These are phyloP conservation scores for Epipyxis sp. DNA, from an alignment of 108 stramenopile species.

Conservation along the genomic window DNA sequence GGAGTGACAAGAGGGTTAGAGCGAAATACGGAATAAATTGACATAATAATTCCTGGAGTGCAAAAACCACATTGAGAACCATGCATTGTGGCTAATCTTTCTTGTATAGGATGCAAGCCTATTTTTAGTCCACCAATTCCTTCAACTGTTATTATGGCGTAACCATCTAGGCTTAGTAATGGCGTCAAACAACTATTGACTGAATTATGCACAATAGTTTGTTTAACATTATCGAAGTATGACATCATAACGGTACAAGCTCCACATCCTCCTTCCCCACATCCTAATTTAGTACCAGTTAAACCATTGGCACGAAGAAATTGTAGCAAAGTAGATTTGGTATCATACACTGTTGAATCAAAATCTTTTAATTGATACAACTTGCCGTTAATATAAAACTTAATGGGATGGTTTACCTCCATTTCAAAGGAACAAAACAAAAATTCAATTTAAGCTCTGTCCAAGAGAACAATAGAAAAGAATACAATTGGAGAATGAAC, in stretches of 20 bases:
- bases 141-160: constrained; percentile 74
- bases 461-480: too few relatives aligned
- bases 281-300: constrained; percentile 76
- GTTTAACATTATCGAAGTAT: not conserved
- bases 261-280: constrained; percentile 86
- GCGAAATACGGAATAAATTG: constrained; percentile 73
- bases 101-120: constrained; percentile 82
- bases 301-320: constrained; percentile 63
- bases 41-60: constrained; percentile 90
- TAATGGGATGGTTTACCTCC: too few relatives aligned
- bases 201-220: not conserved
- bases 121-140: constrained; percentile 71
- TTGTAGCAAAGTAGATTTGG: constrained; percentile 66
- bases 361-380: not conserved
- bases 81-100: constrained; percentile 83
- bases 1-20: constrained; percentile 43
- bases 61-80: constrained; percentile 95
- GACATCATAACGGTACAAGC: constrained; percentile 76
- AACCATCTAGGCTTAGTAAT: constrained; percentile 11
- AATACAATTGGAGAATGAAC: too few relatives aligned
- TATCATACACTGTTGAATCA: constrained; percentile 37
- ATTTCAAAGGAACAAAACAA: too few relatives aligned
- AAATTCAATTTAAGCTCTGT: too few relatives aligned
- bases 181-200: constrained; percentile 25
- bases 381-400: constrained; percentile 72